A percentile compares a stretch with the other conserved stretches of the same genome.
Conservation (phyloP, 495 filamentous ascomycete species). For the Sabuloglossum arenarium region DNA sequence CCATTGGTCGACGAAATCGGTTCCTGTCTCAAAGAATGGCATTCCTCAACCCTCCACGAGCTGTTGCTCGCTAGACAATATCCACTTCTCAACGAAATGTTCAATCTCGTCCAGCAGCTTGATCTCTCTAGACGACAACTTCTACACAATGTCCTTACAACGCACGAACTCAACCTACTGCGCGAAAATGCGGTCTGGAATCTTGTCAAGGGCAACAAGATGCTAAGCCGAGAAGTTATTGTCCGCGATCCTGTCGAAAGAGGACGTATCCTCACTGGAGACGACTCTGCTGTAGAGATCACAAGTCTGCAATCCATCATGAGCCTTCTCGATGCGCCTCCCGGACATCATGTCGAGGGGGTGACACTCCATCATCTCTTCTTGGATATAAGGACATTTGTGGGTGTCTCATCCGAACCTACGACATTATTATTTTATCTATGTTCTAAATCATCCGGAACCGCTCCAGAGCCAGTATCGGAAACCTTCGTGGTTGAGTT, state of each 20-base stretch:
- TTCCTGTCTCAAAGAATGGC: conserved; percentile 91
- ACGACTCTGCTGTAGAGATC: conserved; percentile 83
- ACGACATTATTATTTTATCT: conserved; percentile 66
- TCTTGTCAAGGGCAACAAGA: conserved; percentile 78
- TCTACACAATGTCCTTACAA: conserved; percentile 78
- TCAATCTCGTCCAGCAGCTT: conserved; percentile 53
- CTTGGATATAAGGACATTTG: conserved; percentile 61
- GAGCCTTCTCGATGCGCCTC: conserved; percentile 73
- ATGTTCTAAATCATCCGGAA: conserved; percentile 42
- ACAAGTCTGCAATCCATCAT: conserved; percentile 84
- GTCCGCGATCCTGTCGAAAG: conserved; percentile 67
- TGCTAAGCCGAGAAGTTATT: conserved; percentile 78
- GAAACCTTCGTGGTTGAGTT: conserved; percentile 70
- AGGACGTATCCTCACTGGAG: conserved; percentile 72
- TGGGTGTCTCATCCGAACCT: conserved; percentile 45
- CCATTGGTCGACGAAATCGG: conserved; percentile 95
- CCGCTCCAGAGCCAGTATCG: conserved; percentile 43
- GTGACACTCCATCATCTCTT: conserved; percentile 67
- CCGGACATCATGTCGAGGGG: conserved; percentile 40
- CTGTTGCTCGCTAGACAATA: conserved; percentile 71
- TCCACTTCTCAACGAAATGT: conserved; percentile 57
- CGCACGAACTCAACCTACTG: conserved; percentile 50
- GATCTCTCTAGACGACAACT: conserved; percentile 75
- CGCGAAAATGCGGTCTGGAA: conserved; percentile 88
- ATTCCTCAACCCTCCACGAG: conserved; percentile 90